Base-by-base conservation (phyloP, 176 grass and related monocot species). In the Saccharum officinarum region DNA sequence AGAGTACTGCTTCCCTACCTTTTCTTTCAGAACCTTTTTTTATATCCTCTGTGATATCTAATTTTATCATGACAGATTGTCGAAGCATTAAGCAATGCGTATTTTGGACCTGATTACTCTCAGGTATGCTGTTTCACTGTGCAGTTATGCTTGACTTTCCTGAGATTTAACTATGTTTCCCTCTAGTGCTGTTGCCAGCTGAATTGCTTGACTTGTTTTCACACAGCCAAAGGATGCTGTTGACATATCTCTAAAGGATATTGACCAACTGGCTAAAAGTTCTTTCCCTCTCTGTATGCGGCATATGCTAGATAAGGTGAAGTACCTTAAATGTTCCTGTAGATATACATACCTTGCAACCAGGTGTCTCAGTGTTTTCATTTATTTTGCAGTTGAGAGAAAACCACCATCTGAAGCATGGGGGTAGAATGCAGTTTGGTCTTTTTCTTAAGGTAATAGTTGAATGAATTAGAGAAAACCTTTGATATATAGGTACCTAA, bases 231-330 rank as follows among this genome's bases (percentile, higher is more conserved):
- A 78, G 82, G 86, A 92, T 85, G 77, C 78, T 89, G 87, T 77
- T 7, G 93, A 99, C 77, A 92, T 99, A 89, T 96, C 88, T 79
- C 67, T 94, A 20, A 96, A 99, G 88, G 93, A 99, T 88, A 99
- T 99, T 79, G 89, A 96, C 80, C 88, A 90, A 83, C 86, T 94
- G 55, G 88, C 92, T 78, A 91, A 41, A 85, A 94, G 26, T 79
- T 94, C 97, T 64, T 99, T 99, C 91, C 97, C 97, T 67, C 97
- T 99, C 86, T 99, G 97, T 71, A 99, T 99, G 92, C 79, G 88
- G 44, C 97, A 99, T 85, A 93, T 99, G 80, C 90, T 99, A 89
- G 91, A 87, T 71, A 99, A 96, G 94, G 93, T 94, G 70, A 86
- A 42, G 44, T 50, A 73, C 69, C 49, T 79, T 75, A 69, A 82